phyloP scores from a whole-genome alignment of 2,329 filamentous ascomycete genomes.

The Nemania bipapillata region DNA sequence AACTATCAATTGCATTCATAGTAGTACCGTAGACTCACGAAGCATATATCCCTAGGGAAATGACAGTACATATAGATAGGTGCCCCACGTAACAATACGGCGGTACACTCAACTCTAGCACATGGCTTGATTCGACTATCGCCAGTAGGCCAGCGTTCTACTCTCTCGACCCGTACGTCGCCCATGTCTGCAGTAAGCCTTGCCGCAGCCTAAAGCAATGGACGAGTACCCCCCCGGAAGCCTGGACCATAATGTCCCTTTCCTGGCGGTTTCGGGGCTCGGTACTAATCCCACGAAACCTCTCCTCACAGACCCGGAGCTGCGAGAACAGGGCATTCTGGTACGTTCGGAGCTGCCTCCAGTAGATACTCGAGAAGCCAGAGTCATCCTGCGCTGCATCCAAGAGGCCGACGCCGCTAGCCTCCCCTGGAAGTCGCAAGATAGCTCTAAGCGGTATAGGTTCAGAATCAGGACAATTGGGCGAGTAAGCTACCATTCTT shows the following conservation, averaged over 20 bases:
- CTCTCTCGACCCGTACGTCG: slow-evolving; percentile 24
- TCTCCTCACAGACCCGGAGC: slow-evolving; percentile 58
- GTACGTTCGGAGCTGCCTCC: slow-evolving; percentile 77
- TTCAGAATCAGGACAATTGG: slow-evolving; percentile 80
- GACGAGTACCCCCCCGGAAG: slow-evolving; percentile 83
- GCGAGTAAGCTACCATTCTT: slow-evolving; percentile 72
- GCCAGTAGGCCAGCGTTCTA: slow-evolving; percentile 25
- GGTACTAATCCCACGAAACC: slow-evolving; percentile 57
- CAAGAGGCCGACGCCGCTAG: slow-evolving; percentile 71
- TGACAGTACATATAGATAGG: slow-evolving; percentile 2
- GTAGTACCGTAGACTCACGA: neutral
- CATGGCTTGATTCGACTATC: slow-evolving; percentile 22
- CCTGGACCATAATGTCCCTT: slow-evolving; percentile 85
- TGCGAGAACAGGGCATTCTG: slow-evolving; percentile 68
- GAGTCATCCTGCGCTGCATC: slow-evolving; percentile 73
- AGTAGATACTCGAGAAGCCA: slow-evolving; percentile 72
- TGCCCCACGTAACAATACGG: neutral
- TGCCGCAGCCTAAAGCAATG: slow-evolving; percentile 61
- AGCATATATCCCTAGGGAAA: neutral
- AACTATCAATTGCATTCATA: neutral
- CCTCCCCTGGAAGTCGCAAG: slow-evolving; percentile 73
- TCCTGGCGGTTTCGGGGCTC: slow-evolving; percentile 84
- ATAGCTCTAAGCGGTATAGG: slow-evolving; percentile 62
- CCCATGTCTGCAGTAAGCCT: slow-evolving; percentile 40
- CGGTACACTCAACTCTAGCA: neutral